Evolutionary conservation across 805 yeast species (phyloP).

Genomic region (Schwanniomyces vanrijiae): DNA sequence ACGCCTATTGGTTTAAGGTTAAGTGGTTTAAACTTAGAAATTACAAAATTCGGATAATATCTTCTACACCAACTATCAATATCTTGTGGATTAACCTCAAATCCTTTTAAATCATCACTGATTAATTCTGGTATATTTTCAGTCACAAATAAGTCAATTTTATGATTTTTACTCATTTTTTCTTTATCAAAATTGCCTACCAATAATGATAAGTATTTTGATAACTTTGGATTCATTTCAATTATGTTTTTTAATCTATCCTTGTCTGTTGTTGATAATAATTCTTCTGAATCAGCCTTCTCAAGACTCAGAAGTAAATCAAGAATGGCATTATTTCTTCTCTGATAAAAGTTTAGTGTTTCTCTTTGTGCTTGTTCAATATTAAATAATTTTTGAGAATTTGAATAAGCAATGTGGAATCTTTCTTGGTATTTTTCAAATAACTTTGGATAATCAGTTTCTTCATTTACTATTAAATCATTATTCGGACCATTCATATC

Average conservation of each 20-base stretch:
- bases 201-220: constrained; percentile 15
- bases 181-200: constrained; percentile 9
- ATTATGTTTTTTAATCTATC: constrained; percentile 23
- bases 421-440: constrained; percentile 27
- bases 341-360: constrained; percentile 29
- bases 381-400: constrained; percentile 25
- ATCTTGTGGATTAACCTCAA: constrained; percentile 41
- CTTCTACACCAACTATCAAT: constrained; percentile 39
- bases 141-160: constrained; percentile 27
- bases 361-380: constrained; percentile 36
- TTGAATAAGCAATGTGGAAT: constrained; percentile 20
- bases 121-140: constrained; percentile 38
- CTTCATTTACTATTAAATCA: not conserved
- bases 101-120: constrained; percentile 33
- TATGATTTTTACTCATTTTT: constrained; percentile 16
- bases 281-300: not conserved
- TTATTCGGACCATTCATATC: not conserved
- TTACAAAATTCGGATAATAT: constrained; percentile 32
- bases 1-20: constrained; percentile 8
- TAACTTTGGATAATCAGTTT: constrained; percentile 21
- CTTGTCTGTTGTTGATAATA: constrained; percentile 8
- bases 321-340: constrained; percentile 38
- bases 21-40: constrained; percentile 34
- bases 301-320: constrained; percentile 18
- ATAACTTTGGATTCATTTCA: constrained; percentile 20